A percentile compares a stretch with the other conserved stretches of the same genome.
These are phyloP conservation scores for Globisporangium apiculatum DNA, from an alignment of 352 stramenopile genomes.

Conservation along the genomic window DNA sequence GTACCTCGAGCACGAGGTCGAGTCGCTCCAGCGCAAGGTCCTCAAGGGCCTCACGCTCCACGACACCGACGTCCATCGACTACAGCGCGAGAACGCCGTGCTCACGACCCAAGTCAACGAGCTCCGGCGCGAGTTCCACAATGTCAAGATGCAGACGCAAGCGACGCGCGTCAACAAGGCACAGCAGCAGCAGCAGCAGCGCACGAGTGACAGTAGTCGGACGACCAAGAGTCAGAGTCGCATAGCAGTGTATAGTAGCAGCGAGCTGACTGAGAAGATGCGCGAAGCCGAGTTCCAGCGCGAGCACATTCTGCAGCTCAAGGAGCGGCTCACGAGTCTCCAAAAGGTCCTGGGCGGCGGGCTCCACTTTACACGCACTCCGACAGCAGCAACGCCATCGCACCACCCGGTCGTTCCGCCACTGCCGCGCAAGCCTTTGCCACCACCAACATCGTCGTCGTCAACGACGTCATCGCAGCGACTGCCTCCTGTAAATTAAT, in stretches of 20 bases:
- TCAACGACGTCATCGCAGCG: conserved; percentile 24
- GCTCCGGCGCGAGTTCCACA: conserved; percentile 74
- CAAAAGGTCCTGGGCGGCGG: conserved; percentile 58
- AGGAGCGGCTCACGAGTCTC: conserved; percentile 48
- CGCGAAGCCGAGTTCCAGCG: conserved; percentile 59
- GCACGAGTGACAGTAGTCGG: conserved; percentile 6
- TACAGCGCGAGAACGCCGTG: conserved; percentile 78
- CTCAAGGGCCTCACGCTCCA: conserved; percentile 84
- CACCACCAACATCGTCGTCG: background rate
- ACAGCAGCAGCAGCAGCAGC: conserved; percentile 24
- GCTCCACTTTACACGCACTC: conserved; percentile 43
- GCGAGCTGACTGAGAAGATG: conserved; percentile 40
- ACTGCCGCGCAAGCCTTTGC: conserved; percentile 5
- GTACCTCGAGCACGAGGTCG: conserved; percentile 88
- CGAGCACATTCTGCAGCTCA: conserved; percentile 69
- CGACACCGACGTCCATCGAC: conserved; percentile 67
- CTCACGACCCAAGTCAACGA: conserved; percentile 83
- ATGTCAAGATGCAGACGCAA: conserved; percentile 62
- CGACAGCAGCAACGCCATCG: conserved; percentile 16
- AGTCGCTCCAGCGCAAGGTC: conserved; percentile 88
- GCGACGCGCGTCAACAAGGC: conserved; percentile 33
- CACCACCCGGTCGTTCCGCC: background rate
- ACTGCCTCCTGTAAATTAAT: conserved; percentile 52
- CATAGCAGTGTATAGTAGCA: conserved; percentile 7
- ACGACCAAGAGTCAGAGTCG: conserved; percentile 11